Conservation (phyloP, 2,329 filamentous ascomycete genomes). For the Fusarium tupiense region DNA sequence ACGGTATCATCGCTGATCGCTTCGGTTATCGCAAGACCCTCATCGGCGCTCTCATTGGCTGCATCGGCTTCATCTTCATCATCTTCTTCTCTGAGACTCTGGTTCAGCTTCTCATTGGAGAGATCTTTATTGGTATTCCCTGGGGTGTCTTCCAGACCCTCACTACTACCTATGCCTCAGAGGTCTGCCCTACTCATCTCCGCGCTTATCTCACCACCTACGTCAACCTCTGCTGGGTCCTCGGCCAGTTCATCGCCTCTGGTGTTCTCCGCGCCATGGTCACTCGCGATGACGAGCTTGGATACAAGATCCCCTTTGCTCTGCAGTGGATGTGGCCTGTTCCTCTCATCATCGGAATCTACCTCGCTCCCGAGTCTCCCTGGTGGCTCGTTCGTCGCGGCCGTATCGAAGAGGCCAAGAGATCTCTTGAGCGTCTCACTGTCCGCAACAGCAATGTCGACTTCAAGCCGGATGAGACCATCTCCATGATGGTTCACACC, state of each 20-base stretch:
- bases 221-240: constrained; percentile 61
- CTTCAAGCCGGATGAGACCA: constrained; percentile 54
- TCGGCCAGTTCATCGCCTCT: constrained; percentile 58
- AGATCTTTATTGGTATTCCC: constrained; percentile 59
- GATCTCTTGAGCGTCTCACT: constrained; percentile 52
- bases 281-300: constrained; percentile 51
- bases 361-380: constrained; percentile 59
- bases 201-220: constrained; percentile 61
- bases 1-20: constrained; percentile 58
- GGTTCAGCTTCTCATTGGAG: constrained; percentile 54
- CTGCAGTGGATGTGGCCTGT: constrained; percentile 61
- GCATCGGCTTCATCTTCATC: constrained; percentile 58
- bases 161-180: constrained; percentile 59
- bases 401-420: constrained; percentile 51
- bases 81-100: constrained; percentile 58
- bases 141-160: constrained; percentile 60
- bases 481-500: constrained; percentile 64
- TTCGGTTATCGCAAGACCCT: constrained; percentile 60
- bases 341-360: constrained; percentile 54
- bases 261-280: constrained; percentile 55
- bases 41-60: constrained; percentile 52
- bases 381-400: constrained; percentile 60
- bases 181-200: constrained; percentile 56
- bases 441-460: constrained; percentile 47
- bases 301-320: constrained; percentile 59